Evolutionary conservation across 1,139 yeast genomes (phyloP).

Genomic region (Meyerozyma elateridarum): DNA sequence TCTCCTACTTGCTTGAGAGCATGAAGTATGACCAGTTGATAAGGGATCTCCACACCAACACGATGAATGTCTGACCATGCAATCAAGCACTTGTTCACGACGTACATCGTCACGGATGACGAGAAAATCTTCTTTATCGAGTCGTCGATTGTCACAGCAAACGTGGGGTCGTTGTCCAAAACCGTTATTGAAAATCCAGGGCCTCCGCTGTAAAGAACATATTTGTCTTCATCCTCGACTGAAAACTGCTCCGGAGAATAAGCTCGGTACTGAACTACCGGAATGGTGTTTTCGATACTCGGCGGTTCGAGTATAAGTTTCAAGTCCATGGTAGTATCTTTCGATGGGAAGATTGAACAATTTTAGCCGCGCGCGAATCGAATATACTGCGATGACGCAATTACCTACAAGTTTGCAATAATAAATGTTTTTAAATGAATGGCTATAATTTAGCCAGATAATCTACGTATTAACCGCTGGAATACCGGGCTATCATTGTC

Average conservation of each 20-base stretch:
- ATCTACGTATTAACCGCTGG: conserved; percentile 38
- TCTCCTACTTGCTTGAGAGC: conserved; percentile 25
- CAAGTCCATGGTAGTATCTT: no score
- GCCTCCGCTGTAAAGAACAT: conserved; percentile 41
- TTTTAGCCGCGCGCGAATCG: no score
- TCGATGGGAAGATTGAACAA: no score
- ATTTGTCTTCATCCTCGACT: conserved; percentile 37
- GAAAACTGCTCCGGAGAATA: conserved; percentile 40
- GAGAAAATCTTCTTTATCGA: conserved; percentile 11
- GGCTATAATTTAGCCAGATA: conserved; percentile 24
- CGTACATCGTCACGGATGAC: conserved; percentile 25
- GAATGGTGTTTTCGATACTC: conserved; percentile 39
- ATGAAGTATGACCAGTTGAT: conserved; percentile 34
- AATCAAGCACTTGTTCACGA: conserved; percentile 34
- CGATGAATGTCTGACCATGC: conserved; percentile 30
- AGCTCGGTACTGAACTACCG: conserved; percentile 27
- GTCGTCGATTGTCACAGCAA: conserved; percentile 11
- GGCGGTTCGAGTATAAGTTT: conserved; percentile 32
- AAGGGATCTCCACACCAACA: conserved; percentile 37
- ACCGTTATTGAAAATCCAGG: conserved; percentile 14
- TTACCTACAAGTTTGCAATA: no score
- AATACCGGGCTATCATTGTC: conserved; percentile 35
- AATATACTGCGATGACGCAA: no score
- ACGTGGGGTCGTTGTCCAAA: conserved; percentile 15
- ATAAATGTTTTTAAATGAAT: no score